These are phyloP conservation scores for Ustilago cynodontis DNA, from an alignment of 1,284 basidiomycete genomes.

Conservation along the genomic window DNA sequence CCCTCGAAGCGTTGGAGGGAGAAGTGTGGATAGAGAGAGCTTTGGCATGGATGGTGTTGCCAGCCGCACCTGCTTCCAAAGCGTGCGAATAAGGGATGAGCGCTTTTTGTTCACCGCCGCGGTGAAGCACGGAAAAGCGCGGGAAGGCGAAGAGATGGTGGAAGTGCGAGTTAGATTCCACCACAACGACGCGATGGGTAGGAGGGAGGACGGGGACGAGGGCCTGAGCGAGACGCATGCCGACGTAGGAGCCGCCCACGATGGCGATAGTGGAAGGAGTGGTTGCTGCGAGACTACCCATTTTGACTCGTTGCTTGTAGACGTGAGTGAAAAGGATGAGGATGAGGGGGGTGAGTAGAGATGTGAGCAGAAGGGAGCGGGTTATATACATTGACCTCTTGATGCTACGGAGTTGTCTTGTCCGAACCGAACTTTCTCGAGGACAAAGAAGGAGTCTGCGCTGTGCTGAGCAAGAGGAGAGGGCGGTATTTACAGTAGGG, in stretches of 20 bases:
- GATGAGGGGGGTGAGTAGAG: background rate
- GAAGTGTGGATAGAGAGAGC: slow-evolving; percentile 27
- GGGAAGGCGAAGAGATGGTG: slow-evolving; percentile 74
- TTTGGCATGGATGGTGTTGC: slow-evolving; percentile 32
- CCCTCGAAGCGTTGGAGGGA: background rate
- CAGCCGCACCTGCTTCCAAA: slow-evolving; percentile 72
- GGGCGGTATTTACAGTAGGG: background rate
- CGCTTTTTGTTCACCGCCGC: slow-evolving; percentile 72
- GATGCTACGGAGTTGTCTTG: too few relatives aligned
- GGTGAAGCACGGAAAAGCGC: slow-evolving; percentile 72
- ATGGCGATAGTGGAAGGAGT: slow-evolving; percentile 37
- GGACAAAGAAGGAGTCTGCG: background rate
- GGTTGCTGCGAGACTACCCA: slow-evolving; percentile 8
- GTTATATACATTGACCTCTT: slow-evolving; percentile 12
- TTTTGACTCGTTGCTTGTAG: slow-evolving; percentile 9
- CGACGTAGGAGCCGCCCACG: slow-evolving; percentile 49
- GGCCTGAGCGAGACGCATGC: slow-evolving; percentile 62
- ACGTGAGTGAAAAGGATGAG: background rate
- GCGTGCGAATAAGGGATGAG: slow-evolving; percentile 76
- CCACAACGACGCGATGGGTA: slow-evolving; percentile 71
- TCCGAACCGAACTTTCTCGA: background rate
- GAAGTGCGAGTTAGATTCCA: slow-evolving; percentile 73
- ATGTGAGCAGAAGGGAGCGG: background rate
- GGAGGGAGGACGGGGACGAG: slow-evolving; percentile 69
- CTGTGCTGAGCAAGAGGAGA: background rate